Base-by-base conservation (phyloP, 2,329 filamentous ascomycete genomes). In the Bipolaris bicolor region DNA sequence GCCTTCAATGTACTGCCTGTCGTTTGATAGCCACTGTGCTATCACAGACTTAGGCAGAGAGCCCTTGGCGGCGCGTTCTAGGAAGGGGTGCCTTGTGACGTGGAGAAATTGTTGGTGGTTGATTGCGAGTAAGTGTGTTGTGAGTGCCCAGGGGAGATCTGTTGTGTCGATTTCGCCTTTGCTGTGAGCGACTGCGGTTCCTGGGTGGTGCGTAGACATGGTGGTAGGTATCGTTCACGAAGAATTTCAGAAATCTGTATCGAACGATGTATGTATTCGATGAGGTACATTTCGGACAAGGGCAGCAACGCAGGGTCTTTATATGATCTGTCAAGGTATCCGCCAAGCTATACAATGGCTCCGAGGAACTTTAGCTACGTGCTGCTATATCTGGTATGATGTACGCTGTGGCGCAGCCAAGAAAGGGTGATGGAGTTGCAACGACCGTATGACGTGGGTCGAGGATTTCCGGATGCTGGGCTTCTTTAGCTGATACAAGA, bases 1-100 rank as follows among this genome's bases (percentile, higher is more conserved):
- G 54, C 69, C 68, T 49, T 66, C 65, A 50, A 75, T 66, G 49
- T 76, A 76, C 11, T 73, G 61, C 1, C 68, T 62, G 40, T 76
- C 73, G 33, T 75, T 73, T 41, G 71, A 70, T 15, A 76, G 70
- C 73, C 73, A 76, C 50, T 69, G 57, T 3, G 70, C 66, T n/a
- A 75, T 65, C 9, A 66, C 24, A 3, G 58, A n/a, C 50, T 74
- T 74, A 9, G 72, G 60, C 10, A 75, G 62, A n/a, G 57, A 63
- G 5, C 72, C 72, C 16, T 67, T 64, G 13, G 73, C 73, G 22
- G 73, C 73, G 13, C 52, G 64, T 5, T 61, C 54, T 11, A 75
- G 65, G 59, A 75, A 75, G 11, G 64, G 57, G 7, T 73, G 69
- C 43, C 67, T 69, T 20, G 71, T 75, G 43, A 68, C 69, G 44